Base-by-base conservation (phyloP, 23 red algal species). In the Gracilaria caudata region DNA sequence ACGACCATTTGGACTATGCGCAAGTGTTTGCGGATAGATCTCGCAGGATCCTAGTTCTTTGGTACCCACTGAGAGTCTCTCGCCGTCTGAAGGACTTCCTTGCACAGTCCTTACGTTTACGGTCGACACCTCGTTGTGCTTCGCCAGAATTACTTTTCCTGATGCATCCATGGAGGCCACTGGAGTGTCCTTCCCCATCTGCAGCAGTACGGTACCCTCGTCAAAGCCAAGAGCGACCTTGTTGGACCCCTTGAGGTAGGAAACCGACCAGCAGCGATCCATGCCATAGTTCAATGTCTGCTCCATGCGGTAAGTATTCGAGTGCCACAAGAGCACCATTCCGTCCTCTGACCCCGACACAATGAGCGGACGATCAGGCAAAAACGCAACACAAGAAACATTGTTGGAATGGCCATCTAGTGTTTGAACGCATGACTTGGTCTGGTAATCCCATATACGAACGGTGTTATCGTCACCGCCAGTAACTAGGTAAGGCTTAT, bases 381-480 rank as follows among this genome's bases (percentile, higher is more conserved):
- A 83, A 58, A 98, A 98, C 5, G 80, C 88, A 23, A 98, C 96
- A 49, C 83, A 87, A 32, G 92, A 95, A 19, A 98, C 92, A 80
- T 98, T 98, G 74, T 92, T 84, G 7, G 92, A 85, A 38, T 98
- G 96, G 21, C 90, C 89, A 21, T 93, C 79, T 3, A 98, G 82
- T 34, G 87, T 89, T 49, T 95, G 93, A 38, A 95, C 90, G 58
- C 92, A 94, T 13, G 81, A 87, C 86, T 93, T 98, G 32, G 96
- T 98, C 65, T 98, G 96, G 45, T 94, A 94, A 64, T 98, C 96
- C 96, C 96, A 98, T 23, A 98, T 91, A 37, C 86, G 91, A 45
- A 95, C 90, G 19, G 74, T 82, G 55, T 90, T 79, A 51, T 98
- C 96, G 64, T 98, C 96, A 39, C 82, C 90, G 47, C 96, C 96